Base-by-base conservation (phyloP, 2,329 filamentous ascomycete genomes). In the Trichoderma asperellum region DNA sequence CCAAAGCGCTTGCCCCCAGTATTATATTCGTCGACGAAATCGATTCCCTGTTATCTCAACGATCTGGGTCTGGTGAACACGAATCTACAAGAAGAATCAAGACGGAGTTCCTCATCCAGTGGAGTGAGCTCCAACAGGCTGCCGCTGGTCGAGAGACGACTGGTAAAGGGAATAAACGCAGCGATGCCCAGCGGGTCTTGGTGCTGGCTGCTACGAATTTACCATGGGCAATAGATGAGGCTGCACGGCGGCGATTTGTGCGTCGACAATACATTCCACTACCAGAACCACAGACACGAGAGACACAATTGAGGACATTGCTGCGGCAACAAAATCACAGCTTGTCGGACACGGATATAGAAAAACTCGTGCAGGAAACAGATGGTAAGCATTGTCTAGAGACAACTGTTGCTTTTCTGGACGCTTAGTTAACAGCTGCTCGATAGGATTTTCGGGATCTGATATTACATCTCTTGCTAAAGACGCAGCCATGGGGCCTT, bases 1-100 rank as follows among this genome's bases (percentile, higher is more conserved):
- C 96, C 5, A 96, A 96, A 78, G 86, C 89, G 43, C 85, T 98
- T 56, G 94, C 96, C 0, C 96, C 96, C 0, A 96, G 92, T 71
- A 98, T 99, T 77, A 98, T 99, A 70, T 99, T 99, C 74, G 94
- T 99, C 5, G 96, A 99, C 76, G 96, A 99, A 78, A 99, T 99
- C 72, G 96, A 99, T 78, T 97, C 94, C 0, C 83, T 99, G 0
- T 85, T 99, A 0, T 97, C 94, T 0, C 89, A 94, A 18, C 86
- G 96, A 63, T 92, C 91, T 7, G 92, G 93, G 0, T 90, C 90
- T 3, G 91, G 92, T 1, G 96, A 98, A 76, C 92, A 98, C 75
- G 96, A 99, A 80, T 93, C 96, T 0, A 97, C 94, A 0, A 86
- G 95, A 69, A 88, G 96, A 68, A 97, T 97, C 77, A 99, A 99